Evolutionary conservation across 2,329 filamentous ascomycete species (phyloP).

Genomic region (Colletotrichum musae): DNA sequence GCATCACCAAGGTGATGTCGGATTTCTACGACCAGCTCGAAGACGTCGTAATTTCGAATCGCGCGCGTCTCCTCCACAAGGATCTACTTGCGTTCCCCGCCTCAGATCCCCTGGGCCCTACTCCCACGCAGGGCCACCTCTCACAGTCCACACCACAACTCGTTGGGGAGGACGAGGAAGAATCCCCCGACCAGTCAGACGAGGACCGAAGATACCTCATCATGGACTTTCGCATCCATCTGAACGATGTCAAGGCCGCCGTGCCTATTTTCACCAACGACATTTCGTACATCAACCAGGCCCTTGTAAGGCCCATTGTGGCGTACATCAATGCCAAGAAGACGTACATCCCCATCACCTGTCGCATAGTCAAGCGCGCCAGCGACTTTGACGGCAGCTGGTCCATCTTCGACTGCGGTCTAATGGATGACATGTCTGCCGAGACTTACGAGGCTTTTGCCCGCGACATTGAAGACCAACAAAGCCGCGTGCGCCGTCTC

Average conservation of each 20-base stretch:
- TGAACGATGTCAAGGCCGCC: slow-evolving; percentile 93
- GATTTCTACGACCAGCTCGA: slow-evolving; percentile 98
- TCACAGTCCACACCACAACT: slow-evolving; percentile 45
- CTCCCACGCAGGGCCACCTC: slow-evolving; percentile 52
- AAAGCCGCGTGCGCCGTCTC: slow-evolving; percentile 86
- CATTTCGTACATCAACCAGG: slow-evolving; percentile 95
- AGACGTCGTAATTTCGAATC: slow-evolving; percentile 87
- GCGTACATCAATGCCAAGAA: slow-evolving; percentile 97
- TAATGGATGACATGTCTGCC: slow-evolving; percentile 93
- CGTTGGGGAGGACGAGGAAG: background rate
- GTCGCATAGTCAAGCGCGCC: slow-evolving; percentile 90
- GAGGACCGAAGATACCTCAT: slow-evolving; percentile 86
- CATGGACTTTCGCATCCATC: slow-evolving; percentile 94
- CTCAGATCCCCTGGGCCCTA: slow-evolving; percentile 43
- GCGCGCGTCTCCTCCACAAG: slow-evolving; percentile 73
- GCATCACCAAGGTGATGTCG: slow-evolving; percentile 94
- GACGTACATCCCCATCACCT: slow-evolving; percentile 96
- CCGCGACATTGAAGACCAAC: slow-evolving; percentile 89
- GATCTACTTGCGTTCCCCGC: slow-evolving; percentile 48
- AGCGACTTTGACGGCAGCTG: slow-evolving; percentile 95
- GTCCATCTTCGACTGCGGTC: slow-evolving; percentile 92
- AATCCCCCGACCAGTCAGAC: slow-evolving; percentile 17
- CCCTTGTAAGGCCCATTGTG: slow-evolving; percentile 94
- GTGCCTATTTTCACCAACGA: slow-evolving; percentile 94
- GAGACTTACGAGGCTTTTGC: slow-evolving; percentile 97